Base-by-base conservation (phyloP, 305 asterid species). In the Ajuga reptans region DNA sequence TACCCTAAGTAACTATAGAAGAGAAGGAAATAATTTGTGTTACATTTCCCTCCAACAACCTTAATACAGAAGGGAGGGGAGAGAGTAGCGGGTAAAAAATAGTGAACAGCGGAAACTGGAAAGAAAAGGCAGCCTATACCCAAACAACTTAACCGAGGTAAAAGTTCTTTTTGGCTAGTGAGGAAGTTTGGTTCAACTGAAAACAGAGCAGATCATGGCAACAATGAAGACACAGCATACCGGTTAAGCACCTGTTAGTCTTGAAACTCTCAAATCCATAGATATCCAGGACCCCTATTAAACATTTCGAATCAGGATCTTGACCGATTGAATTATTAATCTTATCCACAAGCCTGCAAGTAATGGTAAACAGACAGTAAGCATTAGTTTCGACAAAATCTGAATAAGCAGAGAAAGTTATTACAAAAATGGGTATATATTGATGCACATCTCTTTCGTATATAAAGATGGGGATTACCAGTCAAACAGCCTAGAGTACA, bases 211-310 rank as follows among this genome's bases (percentile, higher is more conserved):
- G 56, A 69, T 64, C 77, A 82, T 62, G 71, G 7, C 79, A 75
- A 62, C 75, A 61, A 74, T 51, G 56, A 80, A 78, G 77, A 77
- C 83, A 82, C 81, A 83, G 93, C 88, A 61, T 85, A 88, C 92
- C 92, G 72, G 77, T 82, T 77, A 90, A 86, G 93, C 95, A 94
- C 99, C 99, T 94, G 95, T 94, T 94, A 84, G 95, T 89, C 94
- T 91, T 91, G 95, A 94, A 91, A 83, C 99, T 94, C 82, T 94
- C 99, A 72, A 94, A 94, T 66, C 99, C 99, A 68, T 94, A 91
- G 66, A 94, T 91, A 82, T 91, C 97, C 73, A 94, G 96, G 73
- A 94, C 99, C 46, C 99, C 98, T 21, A 91, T 94, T 66, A 91
- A 77, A 67, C 64, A 84, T 73, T 94, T 94, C 34, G 98, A 89